Conservation (phyloP, 306 rosid species). For the Cotoneaster glaucophyllus region DNA sequence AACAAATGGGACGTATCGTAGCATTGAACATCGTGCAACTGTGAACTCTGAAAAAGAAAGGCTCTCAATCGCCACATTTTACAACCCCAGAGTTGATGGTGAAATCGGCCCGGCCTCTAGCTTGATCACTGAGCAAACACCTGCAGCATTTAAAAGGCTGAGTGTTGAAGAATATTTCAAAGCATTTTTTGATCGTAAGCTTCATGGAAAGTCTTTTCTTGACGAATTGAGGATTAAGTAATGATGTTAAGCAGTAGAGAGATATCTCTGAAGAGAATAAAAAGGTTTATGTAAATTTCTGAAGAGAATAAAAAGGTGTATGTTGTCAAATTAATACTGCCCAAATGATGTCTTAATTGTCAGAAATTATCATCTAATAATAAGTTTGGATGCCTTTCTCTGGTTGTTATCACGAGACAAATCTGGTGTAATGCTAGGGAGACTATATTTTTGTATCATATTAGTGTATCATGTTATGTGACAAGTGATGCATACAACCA, state of each 20-base stretch:
- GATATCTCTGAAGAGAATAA: background rate
- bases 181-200: background rate
- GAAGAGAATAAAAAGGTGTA: background rate
- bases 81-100: background rate
- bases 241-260: background rate
- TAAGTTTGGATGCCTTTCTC: too few species aligned
- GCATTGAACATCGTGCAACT: constrained; percentile 26
- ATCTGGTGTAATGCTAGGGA: too few species aligned
- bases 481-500: too few species aligned
- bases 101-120: constrained; percentile 14
- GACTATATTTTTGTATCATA: too few species aligned
- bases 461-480: too few species aligned
- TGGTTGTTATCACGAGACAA: too few species aligned
- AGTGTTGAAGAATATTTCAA: background rate
- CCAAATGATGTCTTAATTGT: background rate
- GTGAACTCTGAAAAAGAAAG: constrained; percentile 20
- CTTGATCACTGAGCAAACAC: constrained; percentile 20
- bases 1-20: constrained; percentile 20
- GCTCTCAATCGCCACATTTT: constrained; percentile 22
- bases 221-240: background rate
- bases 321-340: background rate
- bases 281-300: background rate
- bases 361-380: background rate
- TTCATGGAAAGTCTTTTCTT: constrained; percentile 16
- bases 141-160: constrained; percentile 3